A percentile compares a stretch with the other conserved stretches of the same genome.
These are phyloP conservation scores for Cylindrotheca fusiformis DNA, from an alignment of 108 stramenopile species.

Conservation along the genomic window DNA sequence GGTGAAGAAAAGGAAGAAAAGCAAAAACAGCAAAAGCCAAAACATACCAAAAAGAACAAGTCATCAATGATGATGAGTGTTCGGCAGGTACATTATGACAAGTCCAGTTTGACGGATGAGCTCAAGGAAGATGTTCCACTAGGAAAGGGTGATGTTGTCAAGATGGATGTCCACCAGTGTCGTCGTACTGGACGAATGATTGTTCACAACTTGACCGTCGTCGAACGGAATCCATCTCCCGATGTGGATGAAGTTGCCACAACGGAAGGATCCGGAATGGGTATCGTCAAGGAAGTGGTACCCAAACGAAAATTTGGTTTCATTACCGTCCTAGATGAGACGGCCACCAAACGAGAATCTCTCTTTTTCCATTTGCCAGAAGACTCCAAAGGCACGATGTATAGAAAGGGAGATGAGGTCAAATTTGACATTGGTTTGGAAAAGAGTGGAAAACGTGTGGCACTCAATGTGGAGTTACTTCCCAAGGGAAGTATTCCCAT, in stretches of 20 bases:
- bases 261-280: conserved; percentile 36
- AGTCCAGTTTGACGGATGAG: conserved; percentile 41
- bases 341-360: conserved; percentile 52
- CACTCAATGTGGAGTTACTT: conserved; percentile 50
- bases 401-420: conserved; percentile 71
- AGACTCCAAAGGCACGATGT: conserved; percentile 24
- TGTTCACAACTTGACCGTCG: conserved; percentile 51
- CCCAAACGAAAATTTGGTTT: conserved; percentile 71
- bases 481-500: conserved; percentile 56
- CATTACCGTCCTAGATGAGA: conserved; percentile 66
- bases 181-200: conserved; percentile 45
- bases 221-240: conserved; percentile 30
- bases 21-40: too few relatives aligned
- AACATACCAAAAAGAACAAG: conserved; percentile 23
- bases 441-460: conserved; percentile 65
- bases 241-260: neutral
- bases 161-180: conserved; percentile 52
- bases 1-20: conserved; percentile 10
- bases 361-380: conserved; percentile 60
- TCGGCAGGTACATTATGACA: conserved; percentile 52
- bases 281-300: conserved; percentile 71
- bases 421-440: conserved; percentile 58
- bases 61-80: conserved; percentile 16
- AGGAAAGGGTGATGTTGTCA: conserved; percentile 52
- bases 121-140: conserved; percentile 46